Evolutionary conservation across 2,329 filamentous ascomycete genomes (phyloP).

Genomic region (Fusarium verticillioides): DNA sequence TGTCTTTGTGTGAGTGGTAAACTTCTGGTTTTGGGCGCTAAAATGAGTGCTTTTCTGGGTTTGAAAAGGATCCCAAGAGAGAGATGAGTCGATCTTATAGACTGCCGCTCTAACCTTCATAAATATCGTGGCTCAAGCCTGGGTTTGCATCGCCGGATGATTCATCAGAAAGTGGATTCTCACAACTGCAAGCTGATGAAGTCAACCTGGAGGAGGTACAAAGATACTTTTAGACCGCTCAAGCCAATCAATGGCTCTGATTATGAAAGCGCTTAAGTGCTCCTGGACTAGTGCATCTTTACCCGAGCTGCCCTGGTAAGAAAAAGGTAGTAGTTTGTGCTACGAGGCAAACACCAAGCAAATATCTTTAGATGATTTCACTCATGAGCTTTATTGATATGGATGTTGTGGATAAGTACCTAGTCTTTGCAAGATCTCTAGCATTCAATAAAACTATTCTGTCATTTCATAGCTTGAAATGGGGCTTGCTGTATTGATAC

Average conservation of each 20-base stretch:
- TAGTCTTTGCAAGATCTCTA: not conserved
- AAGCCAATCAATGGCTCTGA: constrained; percentile 14
- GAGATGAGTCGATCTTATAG: constrained; percentile 6
- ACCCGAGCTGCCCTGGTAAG: constrained; percentile 2
- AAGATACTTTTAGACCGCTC: not conserved
- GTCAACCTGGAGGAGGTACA: constrained; percentile 16
- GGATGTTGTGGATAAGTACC: not conserved
- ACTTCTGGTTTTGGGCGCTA: not conserved
- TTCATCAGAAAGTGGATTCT: constrained; percentile 51
- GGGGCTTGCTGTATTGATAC: not conserved
- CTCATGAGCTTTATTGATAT: not conserved
- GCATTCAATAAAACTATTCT: not conserved
- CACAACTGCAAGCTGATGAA: constrained; percentile 28
- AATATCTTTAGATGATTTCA: not conserved
- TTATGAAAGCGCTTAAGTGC: not conserved
- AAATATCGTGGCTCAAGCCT: constrained; percentile 15
- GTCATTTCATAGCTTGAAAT: not conserved
- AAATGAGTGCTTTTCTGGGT: not conserved
- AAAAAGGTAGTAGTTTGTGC: not conserved
- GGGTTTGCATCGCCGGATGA: constrained; percentile 52
- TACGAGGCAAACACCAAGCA: not conserved
- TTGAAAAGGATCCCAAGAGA: not conserved
- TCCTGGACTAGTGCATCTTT: not conserved
- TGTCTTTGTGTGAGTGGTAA: not conserved
- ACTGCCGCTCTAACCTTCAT: not conserved